A percentile compares a stretch with the other conserved stretches of the same genome.
phyloP scores from a whole-genome alignment of 2,329 filamentous ascomycete genomes.

The Erysiphe pulchra region DNA sequence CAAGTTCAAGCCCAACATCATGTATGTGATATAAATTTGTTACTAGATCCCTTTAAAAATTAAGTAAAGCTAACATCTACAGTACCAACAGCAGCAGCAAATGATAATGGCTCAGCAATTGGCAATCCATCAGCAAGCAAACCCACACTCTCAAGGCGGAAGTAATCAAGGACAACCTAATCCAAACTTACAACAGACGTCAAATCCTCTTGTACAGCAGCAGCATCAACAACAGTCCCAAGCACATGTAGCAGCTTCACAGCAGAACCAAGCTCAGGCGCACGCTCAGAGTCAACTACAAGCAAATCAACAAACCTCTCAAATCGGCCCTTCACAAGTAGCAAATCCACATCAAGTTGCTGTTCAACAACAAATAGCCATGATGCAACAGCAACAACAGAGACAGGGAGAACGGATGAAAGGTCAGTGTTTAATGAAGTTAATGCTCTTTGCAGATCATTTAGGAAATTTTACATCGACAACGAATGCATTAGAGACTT shows the following conservation, averaged over 20 bases:
- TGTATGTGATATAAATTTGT: neutral
- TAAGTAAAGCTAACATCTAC: neutral
- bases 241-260: slow-evolving; percentile 16
- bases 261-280: slow-evolving; percentile 17
- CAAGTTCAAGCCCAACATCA: slow-evolving; percentile 16
- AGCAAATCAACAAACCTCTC: slow-evolving; percentile 16
- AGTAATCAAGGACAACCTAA: slow-evolving; percentile 1
- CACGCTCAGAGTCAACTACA: slow-evolving; percentile 20
- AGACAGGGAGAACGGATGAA: slow-evolving; percentile 18
- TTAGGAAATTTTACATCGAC: slow-evolving; percentile 30
- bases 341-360: slow-evolving; percentile 16
- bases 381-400: slow-evolving; percentile 13
- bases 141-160: slow-evolving; percentile 15
- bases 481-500: slow-evolving; percentile 9
- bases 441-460: slow-evolving; percentile 37
- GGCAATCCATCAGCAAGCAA: slow-evolving; percentile 13
- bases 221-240: slow-evolving; percentile 17
- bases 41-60: neutral
- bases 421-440: slow-evolving; percentile 29
- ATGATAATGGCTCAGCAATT: slow-evolving; percentile 23
- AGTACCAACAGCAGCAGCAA: slow-evolving; percentile 8
- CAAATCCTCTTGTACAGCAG: slow-evolving; percentile 18
- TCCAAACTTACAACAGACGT: slow-evolving; percentile 5
- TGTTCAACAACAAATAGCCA: slow-evolving; percentile 10
- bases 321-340: slow-evolving; percentile 18